Conservation (phyloP, 345 rosid species). For the Brassica rapa region DNA sequence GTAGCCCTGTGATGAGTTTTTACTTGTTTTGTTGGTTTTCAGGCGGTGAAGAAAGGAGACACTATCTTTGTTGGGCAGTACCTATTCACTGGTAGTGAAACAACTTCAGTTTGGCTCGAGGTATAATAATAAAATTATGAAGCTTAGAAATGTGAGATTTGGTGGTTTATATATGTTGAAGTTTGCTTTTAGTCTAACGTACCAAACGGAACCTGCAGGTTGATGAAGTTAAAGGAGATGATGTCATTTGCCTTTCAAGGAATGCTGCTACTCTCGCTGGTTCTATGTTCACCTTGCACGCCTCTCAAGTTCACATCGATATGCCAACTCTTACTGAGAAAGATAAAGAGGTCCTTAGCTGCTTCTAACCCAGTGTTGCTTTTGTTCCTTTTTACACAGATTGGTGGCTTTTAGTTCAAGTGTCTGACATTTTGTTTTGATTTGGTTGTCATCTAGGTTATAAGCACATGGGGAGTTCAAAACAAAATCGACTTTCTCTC, state of each 20-base stretch:
- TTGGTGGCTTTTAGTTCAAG: not conserved
- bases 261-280: conserved; percentile 90
- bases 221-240: conserved; percentile 74
- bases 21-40: conserved; percentile 34
- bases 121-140: conserved; percentile 39
- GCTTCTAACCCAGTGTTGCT: not conserved
- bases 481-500: conserved; percentile 97
- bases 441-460: conserved; percentile 55
- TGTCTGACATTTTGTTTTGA: conserved; percentile 15
- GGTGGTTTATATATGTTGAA: not conserved
- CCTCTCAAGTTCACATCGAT: conserved; percentile 82
- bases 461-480: conserved; percentile 89
- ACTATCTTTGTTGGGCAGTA: conserved; percentile 93
- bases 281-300: conserved; percentile 81
- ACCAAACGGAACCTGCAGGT: conserved; percentile 51
- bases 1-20: not conserved
- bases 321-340: conserved; percentile 86
- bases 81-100: conserved; percentile 96
- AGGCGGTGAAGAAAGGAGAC: conserved; percentile 93
- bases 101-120: conserved; percentile 98
- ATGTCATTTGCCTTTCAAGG: conserved; percentile 84
- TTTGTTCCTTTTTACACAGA: not conserved
- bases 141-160: not conserved
- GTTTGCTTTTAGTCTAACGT: conserved; percentile 1
- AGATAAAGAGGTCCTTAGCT: conserved; percentile 75